A percentile compares a stretch with the other conserved stretches of the same genome.
phyloP scores from a whole-genome alignment of 73 alveolate genomes.

The Effrenium voratum region DNA sequence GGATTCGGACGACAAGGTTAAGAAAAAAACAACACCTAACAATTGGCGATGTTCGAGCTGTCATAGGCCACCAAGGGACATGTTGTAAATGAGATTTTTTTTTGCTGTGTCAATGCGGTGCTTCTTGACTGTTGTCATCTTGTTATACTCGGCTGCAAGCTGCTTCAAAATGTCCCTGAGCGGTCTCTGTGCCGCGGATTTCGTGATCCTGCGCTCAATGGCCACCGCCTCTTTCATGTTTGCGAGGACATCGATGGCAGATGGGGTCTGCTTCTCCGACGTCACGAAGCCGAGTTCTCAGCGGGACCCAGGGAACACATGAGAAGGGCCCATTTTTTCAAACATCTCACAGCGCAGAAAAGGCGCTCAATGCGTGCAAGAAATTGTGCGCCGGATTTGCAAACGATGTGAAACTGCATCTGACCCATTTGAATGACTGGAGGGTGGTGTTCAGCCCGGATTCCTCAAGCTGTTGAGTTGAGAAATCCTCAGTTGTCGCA shows the following conservation, averaged over 20 bases:
- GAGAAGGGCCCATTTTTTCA: not conserved
- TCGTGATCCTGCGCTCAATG: not conserved
- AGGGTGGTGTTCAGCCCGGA: not conserved
- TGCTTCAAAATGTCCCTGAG: not conserved
- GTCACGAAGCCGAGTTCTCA: constrained; percentile 34
- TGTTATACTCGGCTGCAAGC: not conserved
- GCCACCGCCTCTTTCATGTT: not conserved
- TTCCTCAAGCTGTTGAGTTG: not conserved
- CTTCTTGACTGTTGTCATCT: not conserved
- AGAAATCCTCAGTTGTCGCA: too few relatives aligned
- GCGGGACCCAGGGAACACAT: not conserved
- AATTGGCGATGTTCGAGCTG: too few relatives aligned
- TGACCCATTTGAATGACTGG: not conserved
- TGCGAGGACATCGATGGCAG: not conserved
- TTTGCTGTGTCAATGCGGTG: not conserved
- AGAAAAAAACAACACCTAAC: too few relatives aligned
- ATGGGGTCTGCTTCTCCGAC: not conserved
- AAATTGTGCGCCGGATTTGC: not conserved
- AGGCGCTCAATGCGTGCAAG: not conserved
- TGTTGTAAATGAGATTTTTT: not conserved
- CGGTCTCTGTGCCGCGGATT: not conserved
- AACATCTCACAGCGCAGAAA: not conserved
- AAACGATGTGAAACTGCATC: not conserved
- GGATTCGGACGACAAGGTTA: too few relatives aligned
- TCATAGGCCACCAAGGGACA: not conserved